Conservation (phyloP, 2,329 filamentous ascomycete species). For the Beauveria sp. region DNA sequence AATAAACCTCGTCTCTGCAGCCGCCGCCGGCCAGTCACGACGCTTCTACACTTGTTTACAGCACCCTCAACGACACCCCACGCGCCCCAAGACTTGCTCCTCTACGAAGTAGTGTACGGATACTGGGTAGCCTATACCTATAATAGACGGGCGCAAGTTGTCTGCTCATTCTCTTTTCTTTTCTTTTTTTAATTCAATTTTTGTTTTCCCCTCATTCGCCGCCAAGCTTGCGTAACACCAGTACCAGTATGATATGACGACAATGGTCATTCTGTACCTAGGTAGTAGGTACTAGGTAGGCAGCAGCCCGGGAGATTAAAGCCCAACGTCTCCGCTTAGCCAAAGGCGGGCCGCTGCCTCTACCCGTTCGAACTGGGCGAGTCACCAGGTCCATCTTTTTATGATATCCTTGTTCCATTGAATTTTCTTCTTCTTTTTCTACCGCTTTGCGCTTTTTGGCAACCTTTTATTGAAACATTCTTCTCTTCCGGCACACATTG, state of each 20-base stretch:
- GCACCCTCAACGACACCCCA: no score
- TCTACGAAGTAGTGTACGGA: no score
- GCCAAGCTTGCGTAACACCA: not conserved
- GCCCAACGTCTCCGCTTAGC: not conserved
- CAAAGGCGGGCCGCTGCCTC: constrained; percentile 4
- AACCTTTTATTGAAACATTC: not conserved
- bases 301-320: constrained; percentile 1
- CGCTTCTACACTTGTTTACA: no score
- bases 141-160: no score
- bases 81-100: no score
- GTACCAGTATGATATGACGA: not conserved
- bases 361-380: not conserved
- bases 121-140: no score
- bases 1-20: no score
- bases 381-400: not conserved
- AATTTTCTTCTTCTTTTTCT: not conserved
- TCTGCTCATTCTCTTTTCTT: no score
- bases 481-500: not conserved
- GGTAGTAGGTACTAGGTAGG: no score
- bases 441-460: not conserved
- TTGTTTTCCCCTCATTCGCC: not conserved
- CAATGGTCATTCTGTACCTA: not conserved
- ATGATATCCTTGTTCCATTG: not conserved
- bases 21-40: no score
- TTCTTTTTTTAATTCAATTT: no score